Conservation (phyloP, 768 basidiomycete genomes). For the Mycena epipterygia region DNA sequence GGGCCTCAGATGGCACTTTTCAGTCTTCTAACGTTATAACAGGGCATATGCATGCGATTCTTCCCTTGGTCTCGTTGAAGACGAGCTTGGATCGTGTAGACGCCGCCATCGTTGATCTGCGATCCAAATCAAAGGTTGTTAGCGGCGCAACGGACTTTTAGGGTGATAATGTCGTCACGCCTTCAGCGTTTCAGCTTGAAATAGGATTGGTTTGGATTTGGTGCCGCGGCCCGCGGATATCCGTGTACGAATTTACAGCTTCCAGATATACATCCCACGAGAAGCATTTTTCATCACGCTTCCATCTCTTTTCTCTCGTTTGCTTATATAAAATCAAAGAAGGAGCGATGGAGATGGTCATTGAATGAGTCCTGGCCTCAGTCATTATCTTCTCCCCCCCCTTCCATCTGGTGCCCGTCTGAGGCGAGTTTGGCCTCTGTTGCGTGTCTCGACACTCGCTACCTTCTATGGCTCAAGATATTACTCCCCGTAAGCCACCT, state of each 20-base stretch:
- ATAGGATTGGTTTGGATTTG: too few relatives aligned
- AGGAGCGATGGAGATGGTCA: constrained; percentile 13
- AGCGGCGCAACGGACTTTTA: too few relatives aligned
- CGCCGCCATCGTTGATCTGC: constrained; percentile 42
- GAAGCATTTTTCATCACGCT: constrained; percentile 5
- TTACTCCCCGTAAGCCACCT: not conserved
- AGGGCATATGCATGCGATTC: constrained; percentile 49
- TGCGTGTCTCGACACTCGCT: not conserved
- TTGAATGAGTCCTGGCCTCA: constrained; percentile 15
- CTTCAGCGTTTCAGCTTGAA: too few relatives aligned
- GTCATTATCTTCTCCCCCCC: constrained; percentile 2
- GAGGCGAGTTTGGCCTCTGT: not conserved
- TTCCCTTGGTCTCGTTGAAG: constrained; percentile 61
- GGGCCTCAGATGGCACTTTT: constrained; percentile 7
- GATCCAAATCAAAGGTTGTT: not conserved
- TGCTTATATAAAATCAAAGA: constrained; percentile 24
- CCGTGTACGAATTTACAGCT: too few relatives aligned
- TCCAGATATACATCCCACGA: not conserved
- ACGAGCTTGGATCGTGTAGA: constrained; percentile 66
- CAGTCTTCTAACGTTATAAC: constrained; percentile 15
- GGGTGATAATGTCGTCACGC: too few relatives aligned
- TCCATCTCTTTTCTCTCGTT: constrained; percentile 17
- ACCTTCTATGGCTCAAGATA: constrained; percentile 24
- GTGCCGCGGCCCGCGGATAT: too few relatives aligned
- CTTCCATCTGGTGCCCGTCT: not conserved